Evolutionary conservation across 2,329 filamentous ascomycete species (phyloP).

Genomic region (Penicillium paneum): DNA sequence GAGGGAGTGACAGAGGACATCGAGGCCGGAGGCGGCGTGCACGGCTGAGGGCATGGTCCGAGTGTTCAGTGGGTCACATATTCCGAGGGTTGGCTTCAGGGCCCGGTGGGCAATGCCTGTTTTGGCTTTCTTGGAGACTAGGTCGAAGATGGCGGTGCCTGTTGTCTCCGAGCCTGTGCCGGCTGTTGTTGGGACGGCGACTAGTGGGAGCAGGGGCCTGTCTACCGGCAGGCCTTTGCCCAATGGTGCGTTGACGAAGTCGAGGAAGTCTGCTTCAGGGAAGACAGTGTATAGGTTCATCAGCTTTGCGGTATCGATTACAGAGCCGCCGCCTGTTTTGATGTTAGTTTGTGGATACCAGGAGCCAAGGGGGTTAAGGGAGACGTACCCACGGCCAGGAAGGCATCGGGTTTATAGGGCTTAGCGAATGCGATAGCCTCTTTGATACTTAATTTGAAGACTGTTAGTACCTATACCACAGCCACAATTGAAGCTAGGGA

Average conservation of each 20-base stretch:
- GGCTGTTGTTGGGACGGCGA: conserved; percentile 81
- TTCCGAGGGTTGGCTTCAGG: conserved; percentile 90
- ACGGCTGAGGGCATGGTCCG: conserved; percentile 93
- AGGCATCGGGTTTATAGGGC: conserved; percentile 77
- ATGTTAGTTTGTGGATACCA: conserved; percentile 6
- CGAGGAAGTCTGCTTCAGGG: conserved; percentile 88
- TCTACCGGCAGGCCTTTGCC: conserved; percentile 78
- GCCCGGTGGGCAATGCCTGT: conserved; percentile 94
- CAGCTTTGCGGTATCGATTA: conserved; percentile 96
- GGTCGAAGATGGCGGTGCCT: conserved; percentile 95
- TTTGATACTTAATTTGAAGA: conserved; percentile 52
- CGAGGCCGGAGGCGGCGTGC: conserved; percentile 84
- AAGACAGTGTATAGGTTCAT: conserved; percentile 96
- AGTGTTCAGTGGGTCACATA: conserved; percentile 84
- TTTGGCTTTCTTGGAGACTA: conserved; percentile 85
- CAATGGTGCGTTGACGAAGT: conserved; percentile 95
- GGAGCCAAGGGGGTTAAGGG: not conserved
- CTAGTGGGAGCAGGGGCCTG: conserved; percentile 67
- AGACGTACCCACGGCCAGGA: conserved; percentile 73
- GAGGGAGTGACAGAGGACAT: conserved; percentile 91
- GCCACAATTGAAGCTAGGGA: not conserved
- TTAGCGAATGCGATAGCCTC: conserved; percentile 87
- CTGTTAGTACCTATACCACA: conserved; percentile 43
- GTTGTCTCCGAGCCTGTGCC: conserved; percentile 92
- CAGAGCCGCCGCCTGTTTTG: conserved; percentile 66